These are phyloP conservation scores for Gloeostereum incarnatum DNA, from an alignment of 768 basidiomycete genomes.

Conservation along the genomic window DNA sequence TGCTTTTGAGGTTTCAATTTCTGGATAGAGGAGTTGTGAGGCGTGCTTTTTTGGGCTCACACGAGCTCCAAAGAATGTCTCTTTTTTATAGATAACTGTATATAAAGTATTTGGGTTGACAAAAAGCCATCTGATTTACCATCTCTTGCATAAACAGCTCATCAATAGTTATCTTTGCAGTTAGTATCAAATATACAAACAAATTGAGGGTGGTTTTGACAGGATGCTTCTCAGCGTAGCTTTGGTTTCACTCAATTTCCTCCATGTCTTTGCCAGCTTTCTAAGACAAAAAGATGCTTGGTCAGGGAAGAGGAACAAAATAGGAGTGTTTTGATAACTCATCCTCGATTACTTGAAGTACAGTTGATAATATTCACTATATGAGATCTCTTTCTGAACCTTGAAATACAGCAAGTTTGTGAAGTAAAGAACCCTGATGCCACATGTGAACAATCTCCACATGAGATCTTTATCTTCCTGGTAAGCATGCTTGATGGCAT, in stretches of 20 bases:
- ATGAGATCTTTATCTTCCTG: conserved; percentile 4
- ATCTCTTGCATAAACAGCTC: too few species aligned
- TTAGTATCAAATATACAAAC: background rate
- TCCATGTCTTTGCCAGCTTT: conserved; percentile 3
- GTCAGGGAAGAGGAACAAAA: too few species aligned
- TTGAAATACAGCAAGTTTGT: conserved; percentile 3
- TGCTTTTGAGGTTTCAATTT: too few species aligned
- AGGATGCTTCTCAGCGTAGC: background rate
- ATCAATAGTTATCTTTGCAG: too few species aligned
- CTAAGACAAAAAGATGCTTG: background rate
- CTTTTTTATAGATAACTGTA: too few species aligned
- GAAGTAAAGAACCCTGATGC: background rate
- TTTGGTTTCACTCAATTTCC: conserved; percentile 3
- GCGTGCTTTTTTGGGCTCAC: too few species aligned
- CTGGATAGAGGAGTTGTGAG: too few species aligned
- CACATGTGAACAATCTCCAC: conserved; percentile 6
- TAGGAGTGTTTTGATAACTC: background rate
- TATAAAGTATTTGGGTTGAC: too few species aligned
- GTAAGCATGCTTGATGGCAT: conserved; percentile 8
- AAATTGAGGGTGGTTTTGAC: background rate
- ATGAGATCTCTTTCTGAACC: conserved; percentile 1
- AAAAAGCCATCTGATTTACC: too few species aligned
- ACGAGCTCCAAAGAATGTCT: too few species aligned
- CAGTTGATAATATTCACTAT: background rate
- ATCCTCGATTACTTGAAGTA: background rate